Percentiles rank a stretch among this genome's conserved stretches.
Conservation (phyloP, 352 stramenopile species). For the Phytophthora aleatoria region DNA sequence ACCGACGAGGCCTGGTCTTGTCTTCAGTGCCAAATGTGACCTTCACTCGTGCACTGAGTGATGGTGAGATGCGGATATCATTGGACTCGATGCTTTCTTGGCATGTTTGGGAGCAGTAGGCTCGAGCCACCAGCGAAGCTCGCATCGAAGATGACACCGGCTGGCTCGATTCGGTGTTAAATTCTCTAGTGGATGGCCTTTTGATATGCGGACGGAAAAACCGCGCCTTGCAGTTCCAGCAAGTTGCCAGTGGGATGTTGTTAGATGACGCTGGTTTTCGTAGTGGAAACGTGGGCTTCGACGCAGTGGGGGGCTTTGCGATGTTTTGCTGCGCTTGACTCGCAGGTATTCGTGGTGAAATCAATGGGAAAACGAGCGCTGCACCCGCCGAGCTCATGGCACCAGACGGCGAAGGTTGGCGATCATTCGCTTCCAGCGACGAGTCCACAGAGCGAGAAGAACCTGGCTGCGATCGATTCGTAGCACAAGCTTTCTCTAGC, state of each 20-base stretch:
- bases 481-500: conserved; percentile 33
- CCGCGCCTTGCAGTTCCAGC: conserved; percentile 66
- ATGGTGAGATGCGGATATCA: conserved; percentile 49
- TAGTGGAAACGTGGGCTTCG: conserved; percentile 19
- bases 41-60: conserved; percentile 37
- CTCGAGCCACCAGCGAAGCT: conserved; percentile 34
- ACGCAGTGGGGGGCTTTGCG: conserved; percentile 12
- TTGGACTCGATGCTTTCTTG: conserved; percentile 40
- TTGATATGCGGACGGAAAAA: conserved; percentile 48
- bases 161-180: conserved; percentile 4
- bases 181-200: conserved; percentile 3
- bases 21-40: conserved; percentile 23
- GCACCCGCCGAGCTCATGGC: conserved; percentile 23
- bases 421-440: conserved; percentile 12
- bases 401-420: conserved; percentile 1
- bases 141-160: conserved; percentile 33
- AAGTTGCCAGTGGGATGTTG: conserved; percentile 52
- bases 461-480: conserved; percentile 12
- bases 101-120: conserved; percentile 49
- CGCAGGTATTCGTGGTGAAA: conserved; percentile 29
- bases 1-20: conserved; percentile 9
- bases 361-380: conserved; percentile 38
- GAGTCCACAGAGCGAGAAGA: conserved; percentile 22
- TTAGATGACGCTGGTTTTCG: conserved; percentile 36
- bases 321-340: conserved; percentile 8